Base-by-base conservation (phyloP, 345 rosid species). In the Arabidopsis arenosa region DNA sequence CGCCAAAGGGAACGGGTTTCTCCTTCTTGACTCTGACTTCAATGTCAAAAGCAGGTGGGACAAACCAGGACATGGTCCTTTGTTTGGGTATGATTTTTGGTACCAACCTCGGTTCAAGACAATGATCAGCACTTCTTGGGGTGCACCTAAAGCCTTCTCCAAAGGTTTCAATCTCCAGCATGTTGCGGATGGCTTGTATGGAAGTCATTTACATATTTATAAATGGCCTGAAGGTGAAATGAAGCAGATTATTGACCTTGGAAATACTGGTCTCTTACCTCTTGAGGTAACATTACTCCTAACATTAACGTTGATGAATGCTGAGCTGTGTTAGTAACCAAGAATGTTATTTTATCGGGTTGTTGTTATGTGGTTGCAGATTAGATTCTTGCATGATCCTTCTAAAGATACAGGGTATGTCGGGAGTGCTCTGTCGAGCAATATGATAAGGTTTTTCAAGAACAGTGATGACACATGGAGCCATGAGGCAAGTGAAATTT, bases 31-130 rank as follows among this genome's bases (percentile, higher is more conserved):
- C 64, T 90, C 97, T 4, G 88, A 92, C 9, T 92, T 94, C 76
- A 90, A 90, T 54, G 86, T 92, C 28, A 94, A 94, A 73, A 89
- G 92, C 44, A 94, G 98, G 80, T 94, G 98, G 96, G 98, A 92
- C 58, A 90, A 90, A 71, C 85, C 90, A 17, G 97, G 97, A 63
- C 80, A 92, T 63, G 77, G 88, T 79, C 97, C 98, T 13, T 5
- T 45, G 14, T 94, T 87, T 75, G 93, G 97, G 11, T 92, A 89
- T 78, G 97, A 94, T 80, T 94, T 88, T 73, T 94, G 97, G 98
- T 92, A 94, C 84, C 97, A 94, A 79, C 96, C 97, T 28, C 96
- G 86, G 21, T 88, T 84, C 82, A 86, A 90, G 70, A 92, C 91
- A 5, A 90, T 94, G 98, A 92, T 92, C 70, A 88, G 98, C 83